Evolutionary conservation across 306 rosid genomes (phyloP).

Genomic region (Lathyrus oleraceus): DNA sequence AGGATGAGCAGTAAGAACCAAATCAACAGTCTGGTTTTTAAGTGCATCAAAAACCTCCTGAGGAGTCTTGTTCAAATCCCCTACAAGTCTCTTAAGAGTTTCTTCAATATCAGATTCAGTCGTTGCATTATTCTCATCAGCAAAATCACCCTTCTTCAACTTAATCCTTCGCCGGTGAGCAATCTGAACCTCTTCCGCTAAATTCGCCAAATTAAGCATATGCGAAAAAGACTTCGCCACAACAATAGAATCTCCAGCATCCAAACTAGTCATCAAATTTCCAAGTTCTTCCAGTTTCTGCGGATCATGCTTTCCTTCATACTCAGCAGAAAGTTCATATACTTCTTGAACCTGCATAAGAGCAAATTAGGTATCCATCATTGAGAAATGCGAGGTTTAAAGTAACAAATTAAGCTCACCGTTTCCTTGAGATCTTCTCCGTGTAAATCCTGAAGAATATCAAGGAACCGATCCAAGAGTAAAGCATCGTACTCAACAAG

Average conservation of each 20-base stretch:
- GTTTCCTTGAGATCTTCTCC: constrained; percentile 95
- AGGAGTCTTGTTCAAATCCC: constrained; percentile 70
- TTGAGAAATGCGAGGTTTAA: background rate
- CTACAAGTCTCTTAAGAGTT: constrained; percentile 90
- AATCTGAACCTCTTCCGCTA: constrained; percentile 99
- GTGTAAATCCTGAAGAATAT: constrained; percentile 96
- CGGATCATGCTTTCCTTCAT: constrained; percentile 84
- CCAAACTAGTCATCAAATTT: constrained; percentile 76
- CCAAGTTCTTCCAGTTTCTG: constrained; percentile 88
- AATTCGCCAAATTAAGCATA: constrained; percentile 98
- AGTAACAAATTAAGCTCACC: constrained; percentile 42
- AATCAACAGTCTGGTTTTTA: constrained; percentile 92
- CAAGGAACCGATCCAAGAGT: constrained; percentile 92
- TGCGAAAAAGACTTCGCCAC: constrained; percentile 91
- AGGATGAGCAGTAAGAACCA: constrained; percentile 98
- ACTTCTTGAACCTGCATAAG: constrained; percentile 80
- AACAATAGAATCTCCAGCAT: constrained; percentile 95
- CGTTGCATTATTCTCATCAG: constrained; percentile 84
- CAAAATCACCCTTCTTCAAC: constrained; percentile 84
- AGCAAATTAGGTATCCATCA: background rate
- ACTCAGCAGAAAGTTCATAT: constrained; percentile 94
- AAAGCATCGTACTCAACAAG: constrained; percentile 92
- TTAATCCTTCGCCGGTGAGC: constrained; percentile 84
- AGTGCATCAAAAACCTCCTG: constrained; percentile 95
- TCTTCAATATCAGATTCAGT: constrained; percentile 98